A percentile compares a stretch with the other conserved stretches of the same genome.
phyloP scores from a whole-genome alignment of 495 filamentous ascomycete species.

The Penicillium angulare region DNA sequence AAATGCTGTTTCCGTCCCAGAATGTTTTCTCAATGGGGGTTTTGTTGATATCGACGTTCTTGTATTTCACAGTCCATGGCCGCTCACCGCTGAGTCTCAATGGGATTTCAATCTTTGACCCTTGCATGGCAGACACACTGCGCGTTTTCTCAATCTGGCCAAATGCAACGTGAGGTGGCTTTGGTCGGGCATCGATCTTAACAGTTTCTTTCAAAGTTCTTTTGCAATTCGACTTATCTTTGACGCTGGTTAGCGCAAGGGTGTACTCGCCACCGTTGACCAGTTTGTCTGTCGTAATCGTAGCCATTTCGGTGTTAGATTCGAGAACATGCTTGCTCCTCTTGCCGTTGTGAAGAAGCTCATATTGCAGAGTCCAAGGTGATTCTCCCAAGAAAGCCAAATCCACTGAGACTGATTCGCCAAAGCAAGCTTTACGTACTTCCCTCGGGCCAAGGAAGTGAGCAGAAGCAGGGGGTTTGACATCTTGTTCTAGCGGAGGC shows the following conservation, averaged over 20 bases:
- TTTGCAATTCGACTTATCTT: conserved; percentile 83
- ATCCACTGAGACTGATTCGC: conserved; percentile 69
- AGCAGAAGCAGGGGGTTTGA: conserved; percentile 87
- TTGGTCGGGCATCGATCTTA: conserved; percentile 80
- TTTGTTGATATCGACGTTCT: conserved; percentile 52
- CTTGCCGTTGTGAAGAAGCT: conserved; percentile 87
- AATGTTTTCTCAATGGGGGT: conserved; percentile 49
- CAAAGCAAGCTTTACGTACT: conserved; percentile 70
- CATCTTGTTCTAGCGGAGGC: conserved; percentile 74
- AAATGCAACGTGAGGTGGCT: conserved; percentile 81
- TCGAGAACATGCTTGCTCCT: conserved; percentile 64
- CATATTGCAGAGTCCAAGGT: conserved; percentile 90
- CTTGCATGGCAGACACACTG: conserved; percentile 70
- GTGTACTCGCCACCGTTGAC: conserved; percentile 83
- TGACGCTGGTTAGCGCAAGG: conserved; percentile 75
- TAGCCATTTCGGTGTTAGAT: conserved; percentile 57
- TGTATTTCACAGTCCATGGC: conserved; percentile 78
- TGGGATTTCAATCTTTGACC: conserved; percentile 68
- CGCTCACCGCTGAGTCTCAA: conserved; percentile 77
- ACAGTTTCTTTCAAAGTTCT: conserved; percentile 75
- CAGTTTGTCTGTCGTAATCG: conserved; percentile 71
- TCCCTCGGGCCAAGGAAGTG: conserved; percentile 56
- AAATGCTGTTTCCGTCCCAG: conserved; percentile 64
- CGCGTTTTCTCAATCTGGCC: conserved; percentile 76
- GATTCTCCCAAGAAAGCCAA: conserved; percentile 74